These are phyloP conservation scores for Penicillium coffeae DNA, from an alignment of 495 filamentous ascomycete genomes.

Conservation along the genomic window DNA sequence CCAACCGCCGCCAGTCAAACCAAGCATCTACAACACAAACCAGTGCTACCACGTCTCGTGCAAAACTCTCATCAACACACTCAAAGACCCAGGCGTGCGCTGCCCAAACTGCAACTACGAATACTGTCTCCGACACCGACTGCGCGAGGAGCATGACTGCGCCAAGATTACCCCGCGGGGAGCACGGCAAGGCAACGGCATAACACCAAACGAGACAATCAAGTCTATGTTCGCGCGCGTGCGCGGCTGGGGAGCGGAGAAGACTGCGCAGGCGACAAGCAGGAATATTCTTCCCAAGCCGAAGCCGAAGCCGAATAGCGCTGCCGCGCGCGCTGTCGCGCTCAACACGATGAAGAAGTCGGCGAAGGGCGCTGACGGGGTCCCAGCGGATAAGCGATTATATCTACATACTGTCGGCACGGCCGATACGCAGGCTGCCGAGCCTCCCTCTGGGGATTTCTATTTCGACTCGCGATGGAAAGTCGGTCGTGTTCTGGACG, in stretches of 20 bases:
- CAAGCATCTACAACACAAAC: constrained; percentile 56
- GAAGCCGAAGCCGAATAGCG: constrained; percentile 57
- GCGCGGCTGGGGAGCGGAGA: constrained; percentile 64
- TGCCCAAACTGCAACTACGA: constrained; percentile 75
- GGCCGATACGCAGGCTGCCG: constrained; percentile 74
- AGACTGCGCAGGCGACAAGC: constrained; percentile 37
- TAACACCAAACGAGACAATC: constrained; percentile 42
- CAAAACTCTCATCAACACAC: constrained; percentile 82
- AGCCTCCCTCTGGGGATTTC: constrained; percentile 73
- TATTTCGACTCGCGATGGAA: constrained; percentile 85
- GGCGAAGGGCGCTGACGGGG: constrained; percentile 82
- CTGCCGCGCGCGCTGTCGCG: constrained; percentile 56
- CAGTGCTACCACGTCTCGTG: constrained; percentile 73
- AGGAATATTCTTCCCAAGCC: constrained; percentile 35
- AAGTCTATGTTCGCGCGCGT: constrained; percentile 61
- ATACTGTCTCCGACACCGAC: constrained; percentile 90
- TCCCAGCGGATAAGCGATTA: constrained; percentile 73
- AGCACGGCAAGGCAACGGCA: constrained; percentile 34
- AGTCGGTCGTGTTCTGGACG: constrained; percentile 81
- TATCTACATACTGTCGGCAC: constrained; percentile 77
- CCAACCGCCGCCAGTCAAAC: constrained; percentile 37
- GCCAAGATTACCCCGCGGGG: constrained; percentile 63
- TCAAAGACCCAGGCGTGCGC: constrained; percentile 71
- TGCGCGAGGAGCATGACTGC: constrained; percentile 88
- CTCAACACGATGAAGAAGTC: constrained; percentile 74